phyloP scores from a whole-genome alignment of 2,329 filamentous ascomycete genomes.

The Pyrenophora graminea region DNA sequence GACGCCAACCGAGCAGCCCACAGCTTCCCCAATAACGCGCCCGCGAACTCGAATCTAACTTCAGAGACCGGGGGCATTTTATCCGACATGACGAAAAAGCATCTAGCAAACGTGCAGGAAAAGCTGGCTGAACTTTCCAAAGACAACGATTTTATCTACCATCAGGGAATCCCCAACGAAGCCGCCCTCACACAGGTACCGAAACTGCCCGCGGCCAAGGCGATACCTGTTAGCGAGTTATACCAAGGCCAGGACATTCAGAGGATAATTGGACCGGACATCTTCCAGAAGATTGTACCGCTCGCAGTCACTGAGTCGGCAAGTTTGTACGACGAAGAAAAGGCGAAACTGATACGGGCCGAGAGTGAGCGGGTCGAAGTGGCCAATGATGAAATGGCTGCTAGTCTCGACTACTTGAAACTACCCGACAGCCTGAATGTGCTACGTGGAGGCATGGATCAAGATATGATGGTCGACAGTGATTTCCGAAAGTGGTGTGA shows the following conservation, averaged over 20 bases:
- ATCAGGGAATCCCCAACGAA: slow-evolving; percentile 86
- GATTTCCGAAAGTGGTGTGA: slow-evolving; percentile 95
- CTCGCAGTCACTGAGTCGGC: slow-evolving; percentile 95
- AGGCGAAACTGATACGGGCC: slow-evolving; percentile 90
- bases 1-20: slow-evolving; percentile 78
- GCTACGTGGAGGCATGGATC: slow-evolving; percentile 88
- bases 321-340: slow-evolving; percentile 97
- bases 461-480: slow-evolving; percentile 83
- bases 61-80: slow-evolving; percentile 76
- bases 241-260: slow-evolving; percentile 98
- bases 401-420: slow-evolving; percentile 90
- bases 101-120: slow-evolving; percentile 78
- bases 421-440: slow-evolving; percentile 88
- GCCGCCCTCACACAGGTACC: slow-evolving; percentile 79
- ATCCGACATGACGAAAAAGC: slow-evolving; percentile 81
- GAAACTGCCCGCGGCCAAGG: slow-evolving; percentile 92
- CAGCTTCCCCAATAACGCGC: slow-evolving; percentile 77
- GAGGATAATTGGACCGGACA: slow-evolving; percentile 92
- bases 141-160: slow-evolving; percentile 98
- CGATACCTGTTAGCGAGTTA: slow-evolving; percentile 93
- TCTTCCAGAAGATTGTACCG: slow-evolving; percentile 95
- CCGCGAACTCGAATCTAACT: slow-evolving; percentile 79
- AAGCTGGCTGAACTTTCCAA: slow-evolving; percentile 77
- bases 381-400: slow-evolving; percentile 93
- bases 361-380: slow-evolving; percentile 92